Evolutionary conservation across 202 grass and related monocot genomes (phyloP), one percentile per base, ranked within the genome.

Genomic region (Digitaria exilis): DNA sequence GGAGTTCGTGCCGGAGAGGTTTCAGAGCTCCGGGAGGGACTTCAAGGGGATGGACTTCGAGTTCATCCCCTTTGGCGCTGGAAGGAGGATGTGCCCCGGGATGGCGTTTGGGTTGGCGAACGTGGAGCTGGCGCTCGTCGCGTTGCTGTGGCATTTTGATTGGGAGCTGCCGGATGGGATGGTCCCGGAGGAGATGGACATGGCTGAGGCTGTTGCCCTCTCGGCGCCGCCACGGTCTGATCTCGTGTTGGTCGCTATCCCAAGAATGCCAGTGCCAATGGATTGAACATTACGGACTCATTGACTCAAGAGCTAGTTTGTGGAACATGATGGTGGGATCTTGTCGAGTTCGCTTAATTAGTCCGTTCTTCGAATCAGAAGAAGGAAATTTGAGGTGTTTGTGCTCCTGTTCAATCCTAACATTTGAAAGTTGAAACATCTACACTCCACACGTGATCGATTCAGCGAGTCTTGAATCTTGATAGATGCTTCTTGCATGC

Each of bases 1-100:
- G 0, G 41, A 72, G 0, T 89, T 85, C 52, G 0, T 3, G 55
- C 82, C 87, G 1, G 87, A 89, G 46, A 75, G 87, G 72, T 89
- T 89, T 6, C 1, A 3, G 37, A 39, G 37, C 5, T 2, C 22
- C 0, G 39, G 14, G 1, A 37, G 63, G 16, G 87, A 89, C 39
- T 77, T 89, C 31, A 81, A 5, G 34, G 87, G 87, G 2, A 0
- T 10, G 0, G 59, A 62, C 28, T 31, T 31, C 5, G 59, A 62
- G 59, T 62, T 41, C 31, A 41, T 22, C 0, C 49, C 49, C 1
- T 65, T 79, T 7, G 57, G 76, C 0, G 9, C 62, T 10, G 62
- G 78, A 7, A 7, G 65, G 32, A 39, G 72, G 49, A 74, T 74
- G 18, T 74, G 71, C 28, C 77, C 63, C 5, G 62, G 64, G 3